A percentile compares a stretch with the other conserved stretches of the same genome.
These are phyloP conservation scores for Aspergillus ellipticus DNA, from an alignment of 495 filamentous ascomycete species.

Conservation along the genomic window DNA sequence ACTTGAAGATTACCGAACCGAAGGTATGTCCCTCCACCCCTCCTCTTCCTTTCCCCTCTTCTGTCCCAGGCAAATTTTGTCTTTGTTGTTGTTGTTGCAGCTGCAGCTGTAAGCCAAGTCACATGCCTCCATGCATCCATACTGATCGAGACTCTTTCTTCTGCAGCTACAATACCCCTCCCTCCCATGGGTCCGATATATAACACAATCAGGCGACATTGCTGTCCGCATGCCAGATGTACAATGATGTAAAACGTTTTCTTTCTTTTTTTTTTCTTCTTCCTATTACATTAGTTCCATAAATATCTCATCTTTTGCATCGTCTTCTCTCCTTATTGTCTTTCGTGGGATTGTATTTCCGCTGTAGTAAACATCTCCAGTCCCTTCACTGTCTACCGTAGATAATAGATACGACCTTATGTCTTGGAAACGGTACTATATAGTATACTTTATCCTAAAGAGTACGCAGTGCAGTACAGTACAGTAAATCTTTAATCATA, in stretches of 20 bases:
- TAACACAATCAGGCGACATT: conserved; percentile 94
- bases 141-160: not conserved
- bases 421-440: too few species aligned
- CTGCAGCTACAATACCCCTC: conserved; percentile 89
- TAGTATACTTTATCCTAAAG: too few species aligned
- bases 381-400: too few species aligned
- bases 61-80: not conserved
- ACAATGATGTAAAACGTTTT: conserved; percentile 51
- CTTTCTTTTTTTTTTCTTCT: conserved; percentile 3
- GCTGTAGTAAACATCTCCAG: too few species aligned
- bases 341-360: too few species aligned
- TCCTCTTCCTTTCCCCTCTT: not conserved
- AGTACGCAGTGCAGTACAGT: too few species aligned
- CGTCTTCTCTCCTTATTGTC: too few species aligned
- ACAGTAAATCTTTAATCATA: too few species aligned
- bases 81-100: too few species aligned
- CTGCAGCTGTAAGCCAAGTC: too few species aligned
- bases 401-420: too few species aligned
- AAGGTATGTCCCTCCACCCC: conserved; percentile 63
- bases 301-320: not conserved
- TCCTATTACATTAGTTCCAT: conserved; percentile 6
- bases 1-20: conserved; percentile 98
- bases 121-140: too few species aligned
- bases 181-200: conserved; percentile 98
- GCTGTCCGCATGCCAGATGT: conserved; percentile 88